phyloP scores from a whole-genome alignment of 371 early-diverging fungal genomes.

The Mortierella sp. region DNA sequence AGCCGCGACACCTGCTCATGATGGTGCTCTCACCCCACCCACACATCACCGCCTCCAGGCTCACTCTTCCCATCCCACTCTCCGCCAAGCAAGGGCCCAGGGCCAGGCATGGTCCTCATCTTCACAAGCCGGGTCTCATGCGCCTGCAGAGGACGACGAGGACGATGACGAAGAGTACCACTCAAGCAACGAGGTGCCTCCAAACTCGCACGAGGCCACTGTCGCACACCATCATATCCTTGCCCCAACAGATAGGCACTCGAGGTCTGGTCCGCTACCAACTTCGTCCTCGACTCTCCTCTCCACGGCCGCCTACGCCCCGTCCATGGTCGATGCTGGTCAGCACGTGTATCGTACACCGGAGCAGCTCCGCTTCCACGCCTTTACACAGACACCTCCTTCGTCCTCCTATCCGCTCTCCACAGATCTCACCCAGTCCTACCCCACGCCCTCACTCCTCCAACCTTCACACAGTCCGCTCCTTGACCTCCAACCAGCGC shows the following conservation, averaged over 20 bases:
- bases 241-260: not conserved
- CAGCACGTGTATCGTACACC: not conserved
- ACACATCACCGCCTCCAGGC: too few species aligned
- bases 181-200: slow-evolving; percentile 9
- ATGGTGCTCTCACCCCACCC: too few species aligned
- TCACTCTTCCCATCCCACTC: too few species aligned
- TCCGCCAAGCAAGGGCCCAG: too few species aligned
- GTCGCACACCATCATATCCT: not conserved
- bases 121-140: too few species aligned
- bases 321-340: not conserved
- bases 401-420: not conserved
- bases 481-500: not conserved
- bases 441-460: not conserved
- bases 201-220: too few species aligned
- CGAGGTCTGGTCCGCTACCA: not conserved
- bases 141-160: not conserved
- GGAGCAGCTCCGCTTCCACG: too few species aligned
- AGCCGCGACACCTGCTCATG: not conserved
- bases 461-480: not conserved
- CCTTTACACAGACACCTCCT: too few species aligned
- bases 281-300: not conserved
- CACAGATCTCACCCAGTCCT: not conserved
- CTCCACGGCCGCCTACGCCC: not conserved
- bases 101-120: too few species aligned
- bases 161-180: slow-evolving; percentile 22